Base-by-base conservation (phyloP, 2,329 filamentous ascomycete genomes). In the Fusarium sp. region DNA sequence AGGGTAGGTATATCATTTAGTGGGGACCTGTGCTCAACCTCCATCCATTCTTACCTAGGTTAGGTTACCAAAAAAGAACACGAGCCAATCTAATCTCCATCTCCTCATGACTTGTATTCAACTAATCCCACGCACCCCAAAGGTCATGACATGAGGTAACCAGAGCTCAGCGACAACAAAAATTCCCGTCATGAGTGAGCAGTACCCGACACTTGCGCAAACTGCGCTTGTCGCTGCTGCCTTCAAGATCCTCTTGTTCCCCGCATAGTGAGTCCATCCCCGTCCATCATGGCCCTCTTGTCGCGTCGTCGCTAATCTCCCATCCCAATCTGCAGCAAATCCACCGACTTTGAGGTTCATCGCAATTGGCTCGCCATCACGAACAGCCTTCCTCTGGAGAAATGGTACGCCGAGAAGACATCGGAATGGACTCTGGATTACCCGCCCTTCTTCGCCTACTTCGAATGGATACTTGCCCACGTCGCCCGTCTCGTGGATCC, bases 341-440 rank as follows among this genome's bases (percentile, higher is more conserved):
- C 96, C 8, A 99, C 96, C 73, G 96, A 99, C 80, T 99, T 99
- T 76, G 96, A 99, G 80, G 96, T 99, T 57, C 96, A 99, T 81
- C 91, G 96, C 71, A 99, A 99, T 83, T 99, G 96, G 96, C 89
- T 99, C 40, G 96, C 96, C 68, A 93, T 98, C 73, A 98, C 96
- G 6, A 86, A 97, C 81, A 97, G 92, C 65, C 86, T 98, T 20
- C 92, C 95, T 4, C 81, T 94, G 51, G 89, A 92, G 79, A 85
- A 97, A 72, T 99, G 96, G 96, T 99, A 99, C 81, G 94, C 91
- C 77, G 96, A 99, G 85, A 91, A 94, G 82, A 97, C 94, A 3
- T 99, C 96, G 62, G 93, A 98, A 93, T 99, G 96, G 96, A 99
- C 96, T 0, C 90, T 99, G 76, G 96, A 99, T 82, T 99, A 99